Percentiles rank a stretch among this genome's conserved stretches.
Evolutionary conservation across 2,329 filamentous ascomycete genomes (phyloP).

Genomic region (Colletotrichum zoysiae): DNA sequence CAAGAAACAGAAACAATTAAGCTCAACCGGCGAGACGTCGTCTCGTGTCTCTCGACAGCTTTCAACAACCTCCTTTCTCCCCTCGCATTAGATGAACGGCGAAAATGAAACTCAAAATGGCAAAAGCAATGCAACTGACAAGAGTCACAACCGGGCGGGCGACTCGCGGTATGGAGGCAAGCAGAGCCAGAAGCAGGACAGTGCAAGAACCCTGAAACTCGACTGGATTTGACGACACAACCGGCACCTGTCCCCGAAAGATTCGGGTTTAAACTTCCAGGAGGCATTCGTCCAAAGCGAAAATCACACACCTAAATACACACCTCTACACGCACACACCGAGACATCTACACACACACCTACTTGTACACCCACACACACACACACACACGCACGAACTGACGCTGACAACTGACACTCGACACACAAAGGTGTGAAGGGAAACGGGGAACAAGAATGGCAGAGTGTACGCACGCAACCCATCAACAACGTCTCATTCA

Average conservation of each 20-base stretch:
- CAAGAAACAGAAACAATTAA: not conserved
- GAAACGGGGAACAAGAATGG: not conserved
- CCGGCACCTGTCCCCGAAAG: not conserved
- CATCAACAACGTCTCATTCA: not conserved
- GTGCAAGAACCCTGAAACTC: constrained; percentile 4
- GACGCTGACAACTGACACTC: not conserved
- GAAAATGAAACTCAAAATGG: not conserved
- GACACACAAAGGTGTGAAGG: not conserved
- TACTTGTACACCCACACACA: too few relatives aligned
- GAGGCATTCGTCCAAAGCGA: not conserved
- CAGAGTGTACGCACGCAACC: not conserved
- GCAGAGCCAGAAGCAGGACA: not conserved
- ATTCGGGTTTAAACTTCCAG: not conserved
- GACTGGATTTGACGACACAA: not conserved
- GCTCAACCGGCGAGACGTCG: not conserved
- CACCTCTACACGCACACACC: too few relatives aligned
- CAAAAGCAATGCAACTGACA: not conserved
- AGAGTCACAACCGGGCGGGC: not conserved
- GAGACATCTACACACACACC: not conserved
- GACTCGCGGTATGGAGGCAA: not conserved
- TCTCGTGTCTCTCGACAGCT: not conserved
- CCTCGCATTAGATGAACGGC: constrained; percentile 3
- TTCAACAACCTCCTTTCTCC: not conserved
- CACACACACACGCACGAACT: not conserved
- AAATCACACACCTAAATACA: not conserved